phyloP scores from a whole-genome alignment of 345 rosid species.

The Zanthoxylum bungeanum region DNA sequence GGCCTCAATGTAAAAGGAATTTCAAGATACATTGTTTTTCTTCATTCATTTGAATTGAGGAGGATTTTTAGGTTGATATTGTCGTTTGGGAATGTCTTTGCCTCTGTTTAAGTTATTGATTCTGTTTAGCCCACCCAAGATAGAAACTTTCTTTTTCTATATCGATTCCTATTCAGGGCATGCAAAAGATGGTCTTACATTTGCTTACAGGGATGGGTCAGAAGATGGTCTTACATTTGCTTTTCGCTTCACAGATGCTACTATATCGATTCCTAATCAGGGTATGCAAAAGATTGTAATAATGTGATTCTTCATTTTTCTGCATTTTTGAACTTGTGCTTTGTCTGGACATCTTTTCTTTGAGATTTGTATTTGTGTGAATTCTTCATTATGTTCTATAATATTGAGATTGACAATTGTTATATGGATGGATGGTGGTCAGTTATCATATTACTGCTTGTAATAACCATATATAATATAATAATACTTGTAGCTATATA shows the following conservation, averaged over 20 bases:
- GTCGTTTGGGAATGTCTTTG: too few species aligned
- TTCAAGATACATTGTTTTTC: too few species aligned
- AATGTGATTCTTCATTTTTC: constrained; percentile 5
- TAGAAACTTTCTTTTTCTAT: too few species aligned
- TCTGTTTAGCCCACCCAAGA: too few species aligned
- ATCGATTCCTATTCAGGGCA: too few species aligned
- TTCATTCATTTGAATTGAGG: too few species aligned
- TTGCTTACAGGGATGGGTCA: constrained; percentile 70
- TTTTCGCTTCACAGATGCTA: constrained; percentile 92
- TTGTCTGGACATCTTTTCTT: background rate
- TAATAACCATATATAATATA: background rate
- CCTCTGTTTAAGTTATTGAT: too few species aligned
- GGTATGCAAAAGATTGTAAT: constrained; percentile 45
- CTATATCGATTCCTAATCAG: constrained; percentile 74
- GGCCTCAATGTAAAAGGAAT: too few species aligned
- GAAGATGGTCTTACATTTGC: constrained; percentile 93
- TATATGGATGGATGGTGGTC: background rate
- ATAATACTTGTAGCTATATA: background rate
- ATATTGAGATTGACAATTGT: background rate
- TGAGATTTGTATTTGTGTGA: background rate
- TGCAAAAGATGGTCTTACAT: too few species aligned
- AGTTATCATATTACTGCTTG: background rate
- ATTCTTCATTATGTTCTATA: background rate
- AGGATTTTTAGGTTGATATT: too few species aligned
- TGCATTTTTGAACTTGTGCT: background rate